Percentiles rank a stretch among this genome's conserved stretches.
Evolutionary conservation across 2,329 filamentous ascomycete species (phyloP).

Genomic region (Teratosphaeria destructans): DNA sequence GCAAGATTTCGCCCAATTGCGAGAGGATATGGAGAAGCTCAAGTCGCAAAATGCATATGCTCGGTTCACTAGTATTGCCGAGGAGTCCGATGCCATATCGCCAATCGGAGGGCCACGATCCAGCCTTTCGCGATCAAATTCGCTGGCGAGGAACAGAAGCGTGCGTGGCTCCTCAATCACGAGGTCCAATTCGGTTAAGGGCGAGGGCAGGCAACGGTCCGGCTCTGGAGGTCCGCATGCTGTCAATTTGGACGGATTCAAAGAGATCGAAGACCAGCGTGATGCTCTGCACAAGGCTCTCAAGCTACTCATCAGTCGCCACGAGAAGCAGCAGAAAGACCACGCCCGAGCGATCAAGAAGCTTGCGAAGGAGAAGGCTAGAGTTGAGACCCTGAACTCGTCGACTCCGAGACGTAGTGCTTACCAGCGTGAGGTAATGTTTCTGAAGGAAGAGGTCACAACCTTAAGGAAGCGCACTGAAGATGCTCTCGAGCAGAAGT

Average conservation of each 20-base stretch:
- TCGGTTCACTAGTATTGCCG: constrained; percentile 51
- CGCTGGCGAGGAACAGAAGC: constrained; percentile 46
- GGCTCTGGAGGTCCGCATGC: constrained; percentile 29
- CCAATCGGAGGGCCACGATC: constrained; percentile 19
- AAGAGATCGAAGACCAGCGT: constrained; percentile 86
- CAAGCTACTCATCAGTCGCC: constrained; percentile 73
- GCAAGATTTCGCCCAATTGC: constrained; percentile 67
- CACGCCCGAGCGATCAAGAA: constrained; percentile 69
- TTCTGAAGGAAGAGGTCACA: constrained; percentile 73
- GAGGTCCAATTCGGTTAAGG: constrained; percentile 27
- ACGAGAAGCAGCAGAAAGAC: constrained; percentile 73
- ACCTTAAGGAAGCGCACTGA: constrained; percentile 77
- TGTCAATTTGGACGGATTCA: constrained; percentile 58
- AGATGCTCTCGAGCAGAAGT: constrained; percentile 90
- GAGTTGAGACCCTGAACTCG: constrained; percentile 29
- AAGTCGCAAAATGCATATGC: constrained; percentile 27
- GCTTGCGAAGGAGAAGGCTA: constrained; percentile 66
- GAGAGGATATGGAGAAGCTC: constrained; percentile 35
- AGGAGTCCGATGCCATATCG: constrained; percentile 39
- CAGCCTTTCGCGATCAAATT: constrained; percentile 40
- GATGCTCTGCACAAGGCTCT: constrained; percentile 84
- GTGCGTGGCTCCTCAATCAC: constrained; percentile 20
- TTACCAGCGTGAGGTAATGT: constrained; percentile 74
- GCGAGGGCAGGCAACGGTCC: constrained; percentile 31
- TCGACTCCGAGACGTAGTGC: constrained; percentile 64